Evolutionary conservation across 192 early-diverging fungal genomes (phyloP).

Genomic region (Phycomyces nitens): DNA sequence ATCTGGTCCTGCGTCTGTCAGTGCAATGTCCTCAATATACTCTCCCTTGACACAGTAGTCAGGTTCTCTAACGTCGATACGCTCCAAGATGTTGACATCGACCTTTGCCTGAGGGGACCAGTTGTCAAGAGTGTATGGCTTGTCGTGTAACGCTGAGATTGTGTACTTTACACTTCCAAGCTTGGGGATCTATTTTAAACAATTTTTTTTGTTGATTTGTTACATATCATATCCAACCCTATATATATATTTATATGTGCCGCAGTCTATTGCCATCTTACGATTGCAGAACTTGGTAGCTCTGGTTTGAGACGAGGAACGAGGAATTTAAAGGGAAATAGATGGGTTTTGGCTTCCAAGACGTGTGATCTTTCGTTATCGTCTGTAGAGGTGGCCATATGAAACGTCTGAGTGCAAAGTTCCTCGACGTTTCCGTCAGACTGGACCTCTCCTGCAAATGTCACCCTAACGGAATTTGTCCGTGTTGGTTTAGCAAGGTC

Average conservation of each 20-base stretch:
- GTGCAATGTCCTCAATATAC: background rate
- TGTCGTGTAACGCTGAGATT: slow-evolving; percentile 5
- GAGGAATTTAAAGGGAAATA: slow-evolving; percentile 17
- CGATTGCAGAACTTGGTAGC: slow-evolving; percentile 2
- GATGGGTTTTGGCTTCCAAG: slow-evolving; percentile 7
- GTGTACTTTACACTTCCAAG: background rate
- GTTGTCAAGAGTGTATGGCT: background rate
- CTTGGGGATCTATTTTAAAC: background rate
- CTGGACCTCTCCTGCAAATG: slow-evolving; percentile 4
- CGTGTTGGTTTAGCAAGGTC: slow-evolving; percentile 14
- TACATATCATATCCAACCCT: too few species aligned
- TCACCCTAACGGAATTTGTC: slow-evolving; percentile 10
- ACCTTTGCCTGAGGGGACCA: background rate
- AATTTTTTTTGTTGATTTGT: background rate
- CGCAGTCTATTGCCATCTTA: background rate
- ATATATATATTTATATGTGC: too few species aligned
- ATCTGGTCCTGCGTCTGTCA: background rate
- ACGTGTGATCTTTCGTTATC: slow-evolving; percentile 6
- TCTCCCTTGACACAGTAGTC: slow-evolving; percentile 7
- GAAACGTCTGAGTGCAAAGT: background rate
- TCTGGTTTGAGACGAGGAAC: background rate
- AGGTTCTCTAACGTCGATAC: background rate
- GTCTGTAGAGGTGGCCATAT: slow-evolving; percentile 4
- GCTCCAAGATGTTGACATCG: background rate
- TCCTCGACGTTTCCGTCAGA: background rate